Base-by-base conservation (phyloP, 1,284 basidiomycete species). In the Quambalaria eucalypti region DNA sequence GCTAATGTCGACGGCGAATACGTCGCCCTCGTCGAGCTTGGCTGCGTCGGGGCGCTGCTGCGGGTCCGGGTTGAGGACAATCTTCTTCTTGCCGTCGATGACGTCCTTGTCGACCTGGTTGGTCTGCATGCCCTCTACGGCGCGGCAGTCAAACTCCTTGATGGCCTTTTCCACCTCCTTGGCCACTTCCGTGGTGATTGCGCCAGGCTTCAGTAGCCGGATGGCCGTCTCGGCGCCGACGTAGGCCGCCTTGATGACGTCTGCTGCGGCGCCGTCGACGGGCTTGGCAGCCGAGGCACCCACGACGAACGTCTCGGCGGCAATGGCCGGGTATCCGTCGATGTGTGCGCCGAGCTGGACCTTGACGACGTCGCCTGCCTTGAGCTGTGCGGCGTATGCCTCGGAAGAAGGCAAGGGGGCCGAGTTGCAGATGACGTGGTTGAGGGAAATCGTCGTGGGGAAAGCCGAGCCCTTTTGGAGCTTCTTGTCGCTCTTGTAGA, bases 331-430 rank as follows among this genome's bases (percentile, higher is more conserved):
- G 74, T 86, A 90, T 21, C 77, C 93, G 77, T 98, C 93, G 77
- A 98, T 92, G 76, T 97, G 93, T 31, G 92, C 89, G 57, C 93
- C 93, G 61, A 96, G 80, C 78, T 93, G 88, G 63, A 98, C 80
- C 80, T 97, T 97, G 71, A 97, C 93, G 54, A 97, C 85, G 76
- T 98, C 93, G 64, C 85, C 85, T 67, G 90, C 87, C 55, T 85
- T 85, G 65, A 98, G 82, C 29, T 77, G 79, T 25, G 54, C 46
- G 36, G 55, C 51, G 57, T 67, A 61, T 53, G 86, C 88, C 56
- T 78, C 77, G 74, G 82, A 81, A 21, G 80, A 79, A 14, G 79
- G 77, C n/a, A 82, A 73, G 26, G 81, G 81, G 19, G 80, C 79
- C 72, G 80, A 81, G 77, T 82, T 80, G 68, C 80, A 80, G 52